A percentile compares a stretch with the other conserved stretches of the same genome.
Evolutionary conservation across 1,284 basidiomycete species (phyloP).

Genomic region (Malassezia obtusa): DNA sequence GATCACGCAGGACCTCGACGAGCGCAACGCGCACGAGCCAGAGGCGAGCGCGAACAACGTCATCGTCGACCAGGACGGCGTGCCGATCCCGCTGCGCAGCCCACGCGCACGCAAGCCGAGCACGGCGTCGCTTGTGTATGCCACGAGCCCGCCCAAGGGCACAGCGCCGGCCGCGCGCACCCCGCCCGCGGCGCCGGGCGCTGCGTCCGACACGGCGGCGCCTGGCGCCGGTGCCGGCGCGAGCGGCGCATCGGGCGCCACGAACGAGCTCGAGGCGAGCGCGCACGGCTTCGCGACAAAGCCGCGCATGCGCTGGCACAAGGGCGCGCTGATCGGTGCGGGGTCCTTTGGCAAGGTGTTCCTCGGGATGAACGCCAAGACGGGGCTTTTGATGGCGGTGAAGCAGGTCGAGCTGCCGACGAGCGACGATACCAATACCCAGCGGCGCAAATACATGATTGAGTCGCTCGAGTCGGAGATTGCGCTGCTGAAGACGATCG

Average conservation of each 20-base stretch:
- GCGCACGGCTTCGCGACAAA: not conserved
- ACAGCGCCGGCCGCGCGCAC: not conserved
- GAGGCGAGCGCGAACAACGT: constrained; percentile 17
- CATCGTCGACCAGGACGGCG: constrained; percentile 46
- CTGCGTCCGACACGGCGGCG: not conserved
- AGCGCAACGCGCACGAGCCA: constrained; percentile 53
- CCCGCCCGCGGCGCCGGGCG: not conserved
- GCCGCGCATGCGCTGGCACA: constrained; percentile 86
- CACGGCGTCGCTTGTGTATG: not conserved
- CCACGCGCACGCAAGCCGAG: not conserved
- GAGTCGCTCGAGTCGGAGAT: constrained; percentile 91
- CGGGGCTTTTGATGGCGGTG: constrained; percentile 92
- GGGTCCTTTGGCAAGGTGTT: constrained; percentile 56
- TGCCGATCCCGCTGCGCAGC: constrained; percentile 25
- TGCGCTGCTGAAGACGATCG: constrained; percentile 82
- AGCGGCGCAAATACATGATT: constrained; percentile 88
- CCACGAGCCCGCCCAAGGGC: not conserved
- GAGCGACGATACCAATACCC: constrained; percentile 75
- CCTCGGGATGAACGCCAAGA: constrained; percentile 91
- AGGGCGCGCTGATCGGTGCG: constrained; percentile 91
- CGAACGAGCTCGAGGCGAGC: not conserved
- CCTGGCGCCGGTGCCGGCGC: not conserved
- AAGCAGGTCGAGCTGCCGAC: constrained; percentile 95
- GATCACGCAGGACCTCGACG: constrained; percentile 92
- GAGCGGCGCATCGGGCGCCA: not conserved